phyloP scores from a whole-genome alignment of 2,329 filamentous ascomycete species.

The Colletotrichum sp. region DNA sequence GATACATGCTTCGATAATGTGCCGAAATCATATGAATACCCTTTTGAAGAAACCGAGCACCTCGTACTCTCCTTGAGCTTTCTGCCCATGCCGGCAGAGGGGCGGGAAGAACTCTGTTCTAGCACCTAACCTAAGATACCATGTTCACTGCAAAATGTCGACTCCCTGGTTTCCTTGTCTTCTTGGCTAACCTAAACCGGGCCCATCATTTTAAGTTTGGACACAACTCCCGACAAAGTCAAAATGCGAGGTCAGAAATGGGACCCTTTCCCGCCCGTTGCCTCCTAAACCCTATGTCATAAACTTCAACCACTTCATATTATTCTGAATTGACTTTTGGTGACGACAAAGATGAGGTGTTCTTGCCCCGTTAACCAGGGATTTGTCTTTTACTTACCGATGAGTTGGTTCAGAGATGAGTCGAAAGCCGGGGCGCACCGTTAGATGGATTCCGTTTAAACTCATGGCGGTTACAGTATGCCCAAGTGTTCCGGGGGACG shows the following conservation, averaged over 20 bases:
- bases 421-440: neutral
- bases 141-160: neutral
- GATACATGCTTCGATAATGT: neutral
- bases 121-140: neutral
- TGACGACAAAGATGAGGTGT: neutral
- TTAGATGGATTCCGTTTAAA: neutral
- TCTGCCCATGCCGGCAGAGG: neutral
- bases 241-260: neutral
- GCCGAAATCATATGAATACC: neutral
- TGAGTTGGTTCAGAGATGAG: neutral
- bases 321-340: neutral
- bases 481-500: too few species aligned
- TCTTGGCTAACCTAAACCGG: neutral
- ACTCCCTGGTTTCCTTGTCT: neutral
- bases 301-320: neutral
- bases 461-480: neutral
- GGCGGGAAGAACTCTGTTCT: neutral
- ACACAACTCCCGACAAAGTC: neutral
- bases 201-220: neutral
- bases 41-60: neutral
- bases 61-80: neutral
- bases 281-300: neutral
- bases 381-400: neutral
- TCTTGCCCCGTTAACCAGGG: neutral
- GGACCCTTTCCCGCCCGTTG: neutral